Base-by-base conservation (phyloP, 306 rosid species). In the Vigna nakashimae region DNA sequence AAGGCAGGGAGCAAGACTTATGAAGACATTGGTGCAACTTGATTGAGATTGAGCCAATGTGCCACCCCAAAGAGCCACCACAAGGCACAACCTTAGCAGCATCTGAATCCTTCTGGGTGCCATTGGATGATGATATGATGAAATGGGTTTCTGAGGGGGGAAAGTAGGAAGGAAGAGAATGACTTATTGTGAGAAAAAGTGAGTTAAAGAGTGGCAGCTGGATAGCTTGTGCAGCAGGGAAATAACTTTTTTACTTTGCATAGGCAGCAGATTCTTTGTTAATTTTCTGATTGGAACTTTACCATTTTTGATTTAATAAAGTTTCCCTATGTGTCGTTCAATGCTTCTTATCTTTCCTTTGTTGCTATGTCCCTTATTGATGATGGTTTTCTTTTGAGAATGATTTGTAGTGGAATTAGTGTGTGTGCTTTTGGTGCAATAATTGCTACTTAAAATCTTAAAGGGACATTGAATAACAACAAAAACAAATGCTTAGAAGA, bases 1-100 rank as follows among this genome's bases (percentile, higher is more conserved):
- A 24, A 90, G 86, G 74, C 96, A 88, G 0, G 91, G 89, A 13
- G 86, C 72, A 52, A 90, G 84, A 70, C 85, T 85, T 57, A 88
- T 49, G 65, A 90, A 52, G 69, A 80, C 91, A 20, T 69, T 82
- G 73, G 77, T 80, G 72, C 96, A 90, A 43, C 82, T 79, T 62
- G 90, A 74, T 63, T 85, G 81, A 52, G 81, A 40, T 72, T 87
- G 91, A 70, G 82, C 91, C 74, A 32, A 8, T 46, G 80, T 78
- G 38, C 56, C 51, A 12, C 82, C 83, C 65, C 76, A 77, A 7
- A 70, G 69, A 42, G 65, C 17, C 75, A 77, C 26, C 50, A 83
- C 72, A 20, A 84, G 45, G 63, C 66, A 62, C 32, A 77, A 50
- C 10, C 48, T 57, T 15, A 86, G 24, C 46, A 79, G 28, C 53